Evolutionary conservation across 768 basidiomycete species (phyloP).

Genomic region (Cantharellus anzutake): DNA sequence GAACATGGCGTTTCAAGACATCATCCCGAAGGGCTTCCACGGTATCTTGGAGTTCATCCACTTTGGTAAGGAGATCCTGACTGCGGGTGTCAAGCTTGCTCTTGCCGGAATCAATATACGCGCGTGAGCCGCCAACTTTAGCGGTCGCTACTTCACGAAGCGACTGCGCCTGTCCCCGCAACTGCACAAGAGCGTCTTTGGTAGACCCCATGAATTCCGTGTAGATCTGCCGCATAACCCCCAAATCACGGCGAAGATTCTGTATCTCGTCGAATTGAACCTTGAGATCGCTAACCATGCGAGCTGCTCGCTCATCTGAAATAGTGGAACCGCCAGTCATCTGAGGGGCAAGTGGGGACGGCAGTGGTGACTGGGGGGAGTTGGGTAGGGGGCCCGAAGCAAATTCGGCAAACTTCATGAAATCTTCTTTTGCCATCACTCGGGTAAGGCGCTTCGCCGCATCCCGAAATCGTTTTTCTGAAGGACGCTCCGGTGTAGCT

Average conservation of each 20-base stretch:
- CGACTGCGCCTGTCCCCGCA: slow-evolving; percentile 69
- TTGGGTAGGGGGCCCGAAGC: slow-evolving; percentile 10
- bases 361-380: not conserved
- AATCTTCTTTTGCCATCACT: slow-evolving; percentile 34
- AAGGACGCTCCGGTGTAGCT: slow-evolving; percentile 42
- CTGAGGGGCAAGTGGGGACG: slow-evolving; percentile 36
- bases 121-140: slow-evolving; percentile 69
- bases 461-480: slow-evolving; percentile 53
- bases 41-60: slow-evolving; percentile 83
- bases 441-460: slow-evolving; percentile 59
- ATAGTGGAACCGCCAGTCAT: slow-evolving; percentile 55
- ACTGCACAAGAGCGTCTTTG: slow-evolving; percentile 58
- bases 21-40: slow-evolving; percentile 83
- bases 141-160: slow-evolving; percentile 74
- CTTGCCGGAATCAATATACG: slow-evolving; percentile 83
- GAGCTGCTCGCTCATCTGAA: slow-evolving; percentile 39
- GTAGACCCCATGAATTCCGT: slow-evolving; percentile 85
- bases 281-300: slow-evolving; percentile 65
- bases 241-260: slow-evolving; percentile 81
- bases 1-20: slow-evolving; percentile 72
- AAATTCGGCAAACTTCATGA: not conserved
- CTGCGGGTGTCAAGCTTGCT: slow-evolving; percentile 74
- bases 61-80: slow-evolving; percentile 76
- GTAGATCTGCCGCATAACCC: slow-evolving; percentile 86
- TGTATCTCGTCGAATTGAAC: slow-evolving; percentile 92